Conservation (phyloP, 1,139 yeast genomes). For the Geotrichum reessii region DNA sequence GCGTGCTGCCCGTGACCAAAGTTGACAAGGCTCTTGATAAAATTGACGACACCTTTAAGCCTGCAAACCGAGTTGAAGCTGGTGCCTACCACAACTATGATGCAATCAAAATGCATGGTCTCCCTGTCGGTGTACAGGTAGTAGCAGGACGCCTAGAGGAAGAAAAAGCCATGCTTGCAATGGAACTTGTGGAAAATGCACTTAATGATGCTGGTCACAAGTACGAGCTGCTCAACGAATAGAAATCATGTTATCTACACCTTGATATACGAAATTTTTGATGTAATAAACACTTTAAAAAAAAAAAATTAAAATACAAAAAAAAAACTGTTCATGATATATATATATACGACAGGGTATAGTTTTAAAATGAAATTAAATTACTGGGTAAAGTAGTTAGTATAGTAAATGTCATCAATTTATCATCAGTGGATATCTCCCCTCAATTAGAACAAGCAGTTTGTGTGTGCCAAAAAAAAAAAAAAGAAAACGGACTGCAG, state of each 20-base stretch:
- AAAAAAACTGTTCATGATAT: background rate
- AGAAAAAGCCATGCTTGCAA: conserved; percentile 50
- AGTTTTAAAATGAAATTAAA: background rate
- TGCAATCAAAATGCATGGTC: conserved; percentile 52
- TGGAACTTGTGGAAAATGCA: conserved; percentile 37
- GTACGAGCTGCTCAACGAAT: conserved; percentile 31
- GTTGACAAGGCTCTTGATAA: conserved; percentile 47
- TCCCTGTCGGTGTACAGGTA: conserved; percentile 63
- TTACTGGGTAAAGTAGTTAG: too few species aligned
- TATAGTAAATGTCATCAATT: too few species aligned
- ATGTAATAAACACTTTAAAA: background rate
- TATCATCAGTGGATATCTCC: too few species aligned
- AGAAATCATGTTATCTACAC: conserved; percentile 3
- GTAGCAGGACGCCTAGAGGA: conserved; percentile 56
- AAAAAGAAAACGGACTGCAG: background rate
- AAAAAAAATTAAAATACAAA: background rate
- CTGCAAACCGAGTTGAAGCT: conserved; percentile 39
- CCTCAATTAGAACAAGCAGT: too few species aligned
- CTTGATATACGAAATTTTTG: background rate
- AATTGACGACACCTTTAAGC: conserved; percentile 33
- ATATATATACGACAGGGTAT: background rate
- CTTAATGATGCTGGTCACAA: conserved; percentile 31
- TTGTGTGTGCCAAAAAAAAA: too few species aligned
- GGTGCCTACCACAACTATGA: conserved; percentile 45
- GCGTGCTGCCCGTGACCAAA: conserved; percentile 54